Evolutionary conservation across 164 flowering plant species (phyloP).

Genomic region (Cinnamomum chago): DNA sequence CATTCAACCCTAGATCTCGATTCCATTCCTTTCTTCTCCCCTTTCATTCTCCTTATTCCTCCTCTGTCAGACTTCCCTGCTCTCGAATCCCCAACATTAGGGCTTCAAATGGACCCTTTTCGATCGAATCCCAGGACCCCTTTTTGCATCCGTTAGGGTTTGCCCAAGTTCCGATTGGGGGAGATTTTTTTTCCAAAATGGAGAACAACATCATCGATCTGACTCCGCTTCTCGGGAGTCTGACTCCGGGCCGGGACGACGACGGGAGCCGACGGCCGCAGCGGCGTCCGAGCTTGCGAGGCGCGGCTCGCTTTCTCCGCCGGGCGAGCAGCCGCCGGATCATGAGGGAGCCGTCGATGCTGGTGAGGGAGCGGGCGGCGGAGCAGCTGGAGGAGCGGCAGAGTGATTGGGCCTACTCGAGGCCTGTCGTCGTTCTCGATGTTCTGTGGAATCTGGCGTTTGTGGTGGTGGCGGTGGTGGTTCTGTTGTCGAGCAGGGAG

Average conservation of each 20-base stretch:
- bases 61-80: too few species aligned
- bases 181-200: not conserved
- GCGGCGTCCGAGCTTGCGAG: conserved; percentile 44
- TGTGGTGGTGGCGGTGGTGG: conserved; percentile 30
- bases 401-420: conserved; percentile 60
- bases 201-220: conserved; percentile 24
- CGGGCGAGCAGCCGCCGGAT: conserved; percentile 48
- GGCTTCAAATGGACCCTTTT: not conserved
- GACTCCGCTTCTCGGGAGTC: conserved; percentile 37
- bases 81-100: not conserved
- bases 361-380: conserved; percentile 54
- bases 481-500: conserved; percentile 32
- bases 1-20: too few species aligned
- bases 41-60: too few species aligned
- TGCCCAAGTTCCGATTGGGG: not conserved
- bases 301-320: conserved; percentile 48
- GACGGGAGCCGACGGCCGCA: conserved; percentile 30
- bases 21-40: too few species aligned
- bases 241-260: conserved; percentile 18
- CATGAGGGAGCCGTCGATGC: conserved; percentile 57
- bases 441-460: conserved; percentile 52
- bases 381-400: conserved; percentile 63
- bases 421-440: conserved; percentile 52
- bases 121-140: not conserved
- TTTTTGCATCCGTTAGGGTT: not conserved